phyloP scores from a whole-genome alignment of 1,284 basidiomycete species.

The Fomitopsis betulina region DNA sequence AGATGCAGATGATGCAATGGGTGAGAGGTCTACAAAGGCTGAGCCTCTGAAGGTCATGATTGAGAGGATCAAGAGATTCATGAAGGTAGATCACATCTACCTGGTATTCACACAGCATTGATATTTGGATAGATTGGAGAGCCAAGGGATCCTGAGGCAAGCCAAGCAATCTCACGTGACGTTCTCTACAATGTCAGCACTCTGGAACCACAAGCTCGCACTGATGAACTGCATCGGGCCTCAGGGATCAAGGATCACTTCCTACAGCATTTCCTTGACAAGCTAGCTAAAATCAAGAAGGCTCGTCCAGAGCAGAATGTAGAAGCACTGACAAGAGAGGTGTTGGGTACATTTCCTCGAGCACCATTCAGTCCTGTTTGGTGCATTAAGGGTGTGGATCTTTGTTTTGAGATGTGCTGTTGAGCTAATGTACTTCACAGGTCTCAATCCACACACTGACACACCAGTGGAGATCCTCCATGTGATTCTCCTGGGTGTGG shows the following conservation, averaged over 20 bases:
- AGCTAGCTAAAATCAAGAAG: neutral
- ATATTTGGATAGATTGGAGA: too few species aligned
- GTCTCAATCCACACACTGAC: slow-evolving; percentile 27
- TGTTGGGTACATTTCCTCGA: neutral
- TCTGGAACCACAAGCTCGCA: too few species aligned
- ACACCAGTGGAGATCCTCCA: slow-evolving; percentile 34
- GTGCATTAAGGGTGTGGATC: slow-evolving; percentile 10
- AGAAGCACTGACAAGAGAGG: too few species aligned
- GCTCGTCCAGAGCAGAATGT: neutral
- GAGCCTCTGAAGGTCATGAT: neutral
- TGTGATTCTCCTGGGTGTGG: slow-evolving; percentile 30
- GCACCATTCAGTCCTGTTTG: slow-evolving; percentile 14
- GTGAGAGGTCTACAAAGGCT: too few species aligned
- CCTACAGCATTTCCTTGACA: slow-evolving; percentile 2
- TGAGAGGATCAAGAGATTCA: neutral
- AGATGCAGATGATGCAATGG: neutral
- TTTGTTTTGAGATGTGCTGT: neutral
- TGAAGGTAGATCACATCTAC: slow-evolving; percentile 1
- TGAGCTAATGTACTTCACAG: slow-evolving; percentile 12
- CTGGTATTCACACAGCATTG: neutral
- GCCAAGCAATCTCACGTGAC: too few species aligned
- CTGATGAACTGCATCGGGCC: neutral
- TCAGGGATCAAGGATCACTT: slow-evolving; percentile 12
- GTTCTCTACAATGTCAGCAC: too few species aligned
- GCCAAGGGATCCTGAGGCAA: too few species aligned